Percentiles rank a stretch among this genome's conserved stretches.
Conservation (phyloP, 345 rosid genomes). For the Anacardium occidentale region DNA sequence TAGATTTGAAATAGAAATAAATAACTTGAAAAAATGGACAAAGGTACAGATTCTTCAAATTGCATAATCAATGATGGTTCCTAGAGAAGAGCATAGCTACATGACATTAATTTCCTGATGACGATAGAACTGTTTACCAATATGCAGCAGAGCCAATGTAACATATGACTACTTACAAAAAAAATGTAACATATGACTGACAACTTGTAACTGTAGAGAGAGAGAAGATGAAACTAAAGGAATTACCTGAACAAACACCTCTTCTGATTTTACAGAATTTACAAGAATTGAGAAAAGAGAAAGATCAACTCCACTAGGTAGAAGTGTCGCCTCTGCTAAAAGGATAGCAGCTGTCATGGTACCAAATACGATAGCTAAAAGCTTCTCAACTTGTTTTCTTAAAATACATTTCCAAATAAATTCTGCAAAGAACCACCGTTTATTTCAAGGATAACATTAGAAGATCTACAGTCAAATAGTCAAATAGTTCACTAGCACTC, state of each 20-base stretch:
- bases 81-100: background rate
- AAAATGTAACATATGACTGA: background rate
- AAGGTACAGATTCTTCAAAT: background rate
- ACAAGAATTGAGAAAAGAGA: conserved; percentile 93
- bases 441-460: background rate
- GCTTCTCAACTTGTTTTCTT: conserved; percentile 60
- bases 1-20: background rate
- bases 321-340: conserved; percentile 93
- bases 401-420: conserved; percentile 87
- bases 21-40: conserved; percentile 9
- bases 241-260: conserved; percentile 71
- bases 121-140: background rate
- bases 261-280: conserved; percentile 68
- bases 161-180: too few species aligned
- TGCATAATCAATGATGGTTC: background rate
- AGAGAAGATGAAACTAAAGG: background rate
- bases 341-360: conserved; percentile 94
- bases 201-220: background rate
- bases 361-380: conserved; percentile 67
- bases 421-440: conserved; percentile 49
- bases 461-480: background rate
- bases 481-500: background rate
- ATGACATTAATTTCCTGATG: background rate
- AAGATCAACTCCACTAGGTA: conserved; percentile 71
- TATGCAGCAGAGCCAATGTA: background rate